These are phyloP conservation scores for Oenanthe sinensis DNA, from an alignment of 129 eudicot genomes.

Conservation along the genomic window DNA sequence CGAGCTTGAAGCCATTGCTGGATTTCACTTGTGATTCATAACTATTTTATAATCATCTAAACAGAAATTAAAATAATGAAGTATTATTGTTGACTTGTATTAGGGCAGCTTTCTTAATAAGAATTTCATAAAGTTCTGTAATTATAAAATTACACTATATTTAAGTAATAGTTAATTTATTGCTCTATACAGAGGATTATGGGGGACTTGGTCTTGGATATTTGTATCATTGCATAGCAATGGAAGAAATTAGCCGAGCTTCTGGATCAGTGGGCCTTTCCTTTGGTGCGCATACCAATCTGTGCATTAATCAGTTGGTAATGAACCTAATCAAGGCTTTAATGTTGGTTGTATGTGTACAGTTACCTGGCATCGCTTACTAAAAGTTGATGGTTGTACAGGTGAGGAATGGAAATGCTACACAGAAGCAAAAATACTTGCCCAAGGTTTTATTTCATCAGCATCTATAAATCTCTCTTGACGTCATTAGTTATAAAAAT, in stretches of 20 bases:
- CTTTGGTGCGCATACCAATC: slow-evolving; percentile 90
- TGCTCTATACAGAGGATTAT: slow-evolving; percentile 65
- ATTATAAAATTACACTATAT: neutral
- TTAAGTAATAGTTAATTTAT: neutral
- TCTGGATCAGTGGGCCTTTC: slow-evolving; percentile 92
- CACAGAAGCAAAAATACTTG: slow-evolving; percentile 79
- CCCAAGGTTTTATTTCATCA: slow-evolving; percentile 61
- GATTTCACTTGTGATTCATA: neutral
- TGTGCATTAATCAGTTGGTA: slow-evolving; percentile 96
- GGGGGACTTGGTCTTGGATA: slow-evolving; percentile 99
- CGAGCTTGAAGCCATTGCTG: neutral
- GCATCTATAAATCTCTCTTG: neutral
- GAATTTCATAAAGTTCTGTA: neutral
- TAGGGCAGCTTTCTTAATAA: neutral
- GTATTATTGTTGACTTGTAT: neutral
- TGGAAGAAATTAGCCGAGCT: slow-evolving; percentile 97
- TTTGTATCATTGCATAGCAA: slow-evolving; percentile 83
- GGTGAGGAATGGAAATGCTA: slow-evolving; percentile 89
- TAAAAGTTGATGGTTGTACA: slow-evolving; percentile 27
- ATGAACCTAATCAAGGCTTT: slow-evolving; percentile 7
- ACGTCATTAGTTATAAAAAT: neutral
- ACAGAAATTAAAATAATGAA: neutral
- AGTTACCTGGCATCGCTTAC: slow-evolving; percentile 3
- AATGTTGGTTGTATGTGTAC: neutral
- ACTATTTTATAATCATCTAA: neutral